A percentile compares a stretch with the other conserved stretches of the same genome.
Conservation (phyloP, 2,329 filamentous ascomycete species). For the Pseudocercospora musae region DNA sequence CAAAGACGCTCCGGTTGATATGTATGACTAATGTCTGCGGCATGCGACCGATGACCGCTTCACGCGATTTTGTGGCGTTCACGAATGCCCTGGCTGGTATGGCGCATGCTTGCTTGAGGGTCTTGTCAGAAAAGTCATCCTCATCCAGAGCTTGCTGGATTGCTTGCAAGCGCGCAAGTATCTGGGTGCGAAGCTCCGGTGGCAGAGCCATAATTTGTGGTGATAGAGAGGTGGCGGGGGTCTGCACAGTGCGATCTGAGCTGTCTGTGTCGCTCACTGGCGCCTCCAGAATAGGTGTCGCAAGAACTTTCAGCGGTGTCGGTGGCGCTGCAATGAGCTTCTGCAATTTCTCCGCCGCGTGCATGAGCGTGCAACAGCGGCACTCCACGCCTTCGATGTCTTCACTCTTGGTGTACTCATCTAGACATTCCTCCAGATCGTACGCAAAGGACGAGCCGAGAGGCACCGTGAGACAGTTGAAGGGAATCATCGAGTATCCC, state of each 20-base stretch:
- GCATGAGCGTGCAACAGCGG: constrained; percentile 78
- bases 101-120: constrained; percentile 45
- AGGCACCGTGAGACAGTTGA: constrained; percentile 87
- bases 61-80: constrained; percentile 80
- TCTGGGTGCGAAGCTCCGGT: constrained; percentile 42
- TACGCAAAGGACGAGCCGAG: constrained; percentile 66
- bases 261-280: not conserved
- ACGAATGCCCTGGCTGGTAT: constrained; percentile 62
- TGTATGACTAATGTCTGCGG: constrained; percentile 81
- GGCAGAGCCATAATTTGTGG: constrained; percentile 34
- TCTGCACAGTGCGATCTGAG: constrained; percentile 20
- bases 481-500: constrained; percentile 83
- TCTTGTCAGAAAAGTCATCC: constrained; percentile 68
- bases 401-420: constrained; percentile 81
- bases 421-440: constrained; percentile 72
- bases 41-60: constrained; percentile 78
- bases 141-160: constrained; percentile 71
- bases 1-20: constrained; percentile 87
- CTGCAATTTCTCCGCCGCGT: constrained; percentile 53
- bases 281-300: not conserved
- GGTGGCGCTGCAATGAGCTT: constrained; percentile 37
- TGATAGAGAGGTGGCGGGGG: not conserved
- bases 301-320: not conserved
- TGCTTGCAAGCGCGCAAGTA: constrained; percentile 56
- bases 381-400: constrained; percentile 87